Conservation (phyloP, 768 basidiomycete species). For the Amanita jacksonii region DNA sequence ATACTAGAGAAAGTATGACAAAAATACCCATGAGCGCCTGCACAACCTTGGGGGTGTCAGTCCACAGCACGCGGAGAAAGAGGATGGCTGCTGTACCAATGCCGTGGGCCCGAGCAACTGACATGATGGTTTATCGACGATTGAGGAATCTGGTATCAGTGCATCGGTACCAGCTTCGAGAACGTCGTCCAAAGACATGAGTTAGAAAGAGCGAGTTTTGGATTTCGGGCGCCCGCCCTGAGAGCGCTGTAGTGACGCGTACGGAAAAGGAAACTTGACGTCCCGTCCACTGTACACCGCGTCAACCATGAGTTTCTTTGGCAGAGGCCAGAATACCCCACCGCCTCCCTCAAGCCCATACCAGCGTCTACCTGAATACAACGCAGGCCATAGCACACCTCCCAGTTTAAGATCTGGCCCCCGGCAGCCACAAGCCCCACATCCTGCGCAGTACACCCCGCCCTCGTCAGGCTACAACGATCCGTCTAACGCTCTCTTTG, state of each 20-base stretch:
- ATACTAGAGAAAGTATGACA: conserved; percentile 79
- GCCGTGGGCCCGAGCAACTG: conserved; percentile 43
- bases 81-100: conserved; percentile 32
- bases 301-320: conserved; percentile 44
- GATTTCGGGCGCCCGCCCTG: no score
- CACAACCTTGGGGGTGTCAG: conserved; percentile 64
- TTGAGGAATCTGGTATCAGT: conserved; percentile 21
- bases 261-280: background rate
- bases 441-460: conserved; percentile 30
- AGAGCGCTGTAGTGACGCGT: no score
- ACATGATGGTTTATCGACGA: conserved; percentile 41
- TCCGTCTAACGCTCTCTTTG: conserved; percentile 37
- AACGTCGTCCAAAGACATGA: conserved; percentile 12
- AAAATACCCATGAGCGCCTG: conserved; percentile 86
- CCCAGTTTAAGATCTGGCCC: conserved; percentile 7
- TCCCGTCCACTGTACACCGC: background rate
- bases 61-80: no score
- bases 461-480: conserved; percentile 41
- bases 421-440: conserved; percentile 27
- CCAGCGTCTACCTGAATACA: conserved; percentile 27
- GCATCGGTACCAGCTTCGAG: conserved; percentile 8
- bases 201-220: background rate
- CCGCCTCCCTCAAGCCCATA: conserved; percentile 31
- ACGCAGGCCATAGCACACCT: background rate
- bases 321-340: conserved; percentile 26